These are phyloP conservation scores for Coniella lustricola DNA, from an alignment of 2,329 filamentous ascomycete genomes.

Conservation along the genomic window DNA sequence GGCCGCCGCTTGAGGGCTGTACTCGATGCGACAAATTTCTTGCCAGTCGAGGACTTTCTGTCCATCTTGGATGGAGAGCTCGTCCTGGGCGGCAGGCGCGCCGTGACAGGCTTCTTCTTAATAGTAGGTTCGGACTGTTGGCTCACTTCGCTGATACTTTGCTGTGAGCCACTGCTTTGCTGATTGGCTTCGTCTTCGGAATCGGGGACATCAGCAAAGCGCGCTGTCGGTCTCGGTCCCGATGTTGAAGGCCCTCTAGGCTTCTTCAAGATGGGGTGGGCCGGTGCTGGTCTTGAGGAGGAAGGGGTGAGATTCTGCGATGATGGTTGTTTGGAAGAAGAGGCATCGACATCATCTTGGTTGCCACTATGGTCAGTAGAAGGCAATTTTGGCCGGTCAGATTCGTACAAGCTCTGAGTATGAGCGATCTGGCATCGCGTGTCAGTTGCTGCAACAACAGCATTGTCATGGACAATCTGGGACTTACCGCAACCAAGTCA, in stretches of 20 bases:
- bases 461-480: neutral
- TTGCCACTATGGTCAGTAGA: slow-evolving; percentile 1
- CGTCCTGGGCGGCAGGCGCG: slow-evolving; percentile 18
- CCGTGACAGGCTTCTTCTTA: slow-evolving; percentile 17
- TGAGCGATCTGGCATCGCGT: neutral
- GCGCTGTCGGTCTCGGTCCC: slow-evolving; percentile 51
- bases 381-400: slow-evolving; percentile 12
- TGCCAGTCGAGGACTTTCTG: slow-evolving; percentile 22
- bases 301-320: slow-evolving; percentile 28
- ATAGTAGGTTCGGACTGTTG: slow-evolving; percentile 11
- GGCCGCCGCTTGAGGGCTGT: slow-evolving; percentile 39
- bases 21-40: slow-evolving; percentile 38
- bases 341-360: neutral
- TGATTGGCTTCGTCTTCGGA: slow-evolving; percentile 35
- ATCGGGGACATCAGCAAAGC: slow-evolving; percentile 50
- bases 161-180: slow-evolving; percentile 17
- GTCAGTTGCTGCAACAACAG: slow-evolving; percentile 16
- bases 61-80: slow-evolving; percentile 23
- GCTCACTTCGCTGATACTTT: neutral
- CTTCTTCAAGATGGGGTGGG: slow-evolving; percentile 56
- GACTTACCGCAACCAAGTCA: slow-evolving; percentile 42
- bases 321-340: slow-evolving; percentile 16
- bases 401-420: slow-evolving; percentile 14
- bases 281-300: slow-evolving; percentile 39
- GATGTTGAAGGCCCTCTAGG: slow-evolving; percentile 44